Percentiles rank a stretch among this genome's conserved stretches.
Evolutionary conservation across 805 yeast genomes (phyloP).

Genomic region (Clavispora asparagi): DNA sequence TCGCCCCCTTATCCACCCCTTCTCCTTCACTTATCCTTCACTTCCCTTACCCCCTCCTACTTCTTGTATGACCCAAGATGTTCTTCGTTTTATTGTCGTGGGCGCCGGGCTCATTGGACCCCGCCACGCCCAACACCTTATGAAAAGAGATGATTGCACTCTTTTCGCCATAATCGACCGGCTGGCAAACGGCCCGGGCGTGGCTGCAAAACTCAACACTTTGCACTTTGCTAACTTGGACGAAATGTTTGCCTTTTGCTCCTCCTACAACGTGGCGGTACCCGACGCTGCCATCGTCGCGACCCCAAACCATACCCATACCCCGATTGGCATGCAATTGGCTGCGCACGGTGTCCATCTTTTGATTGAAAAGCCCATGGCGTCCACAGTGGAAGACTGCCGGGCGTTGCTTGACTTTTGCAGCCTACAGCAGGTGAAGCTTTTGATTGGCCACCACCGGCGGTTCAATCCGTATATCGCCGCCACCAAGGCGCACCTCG

Average conservation of each 20-base stretch:
- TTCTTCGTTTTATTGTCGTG: conserved; percentile 13
- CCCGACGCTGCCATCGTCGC: conserved; percentile 39
- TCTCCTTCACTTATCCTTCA: neutral
- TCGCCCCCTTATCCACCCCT: no score
- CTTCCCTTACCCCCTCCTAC: neutral
- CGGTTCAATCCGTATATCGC: conserved; percentile 39
- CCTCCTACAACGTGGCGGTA: conserved; percentile 10
- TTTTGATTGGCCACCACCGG: conserved; percentile 39
- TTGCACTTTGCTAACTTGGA: conserved; percentile 16
- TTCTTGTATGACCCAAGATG: neutral
- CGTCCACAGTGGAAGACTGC: conserved; percentile 31
- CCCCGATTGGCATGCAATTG: conserved; percentile 26
- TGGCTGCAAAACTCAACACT: conserved; percentile 14
- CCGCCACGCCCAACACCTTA: conserved; percentile 21
- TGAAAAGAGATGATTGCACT: conserved; percentile 15
- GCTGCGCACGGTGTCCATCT: conserved; percentile 33
- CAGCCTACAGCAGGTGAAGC: conserved; percentile 19
- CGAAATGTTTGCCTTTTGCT: conserved; percentile 17
- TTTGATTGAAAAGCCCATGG: conserved; percentile 37
- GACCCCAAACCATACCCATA: conserved; percentile 40
- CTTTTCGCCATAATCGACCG: conserved; percentile 24
- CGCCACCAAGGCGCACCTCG: conserved; percentile 30
- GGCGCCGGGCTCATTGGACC: conserved; percentile 28
- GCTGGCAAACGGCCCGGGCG: conserved; percentile 15
- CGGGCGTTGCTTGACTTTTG: conserved; percentile 26